Percentiles rank a stretch among this genome's conserved stretches.
Evolutionary conservation across 2,329 filamentous ascomycete species (phyloP).

Genomic region (Aspergillus pseudoviridinutans): DNA sequence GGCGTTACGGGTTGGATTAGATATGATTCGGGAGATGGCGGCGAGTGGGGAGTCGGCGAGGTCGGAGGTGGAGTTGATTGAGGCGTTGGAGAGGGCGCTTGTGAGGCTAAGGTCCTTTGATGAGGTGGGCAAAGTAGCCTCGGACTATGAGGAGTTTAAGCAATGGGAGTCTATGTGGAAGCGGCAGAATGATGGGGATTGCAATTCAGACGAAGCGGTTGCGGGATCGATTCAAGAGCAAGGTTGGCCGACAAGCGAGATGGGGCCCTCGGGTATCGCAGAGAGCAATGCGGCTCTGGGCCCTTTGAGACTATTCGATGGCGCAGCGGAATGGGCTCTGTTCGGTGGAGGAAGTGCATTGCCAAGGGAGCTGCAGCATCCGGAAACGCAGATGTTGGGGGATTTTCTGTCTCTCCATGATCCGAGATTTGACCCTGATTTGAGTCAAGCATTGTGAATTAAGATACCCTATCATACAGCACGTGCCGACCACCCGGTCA

Average conservation of each 20-base stretch:
- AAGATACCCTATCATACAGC: neutral
- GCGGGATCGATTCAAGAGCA: neutral
- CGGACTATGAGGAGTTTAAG: conserved; percentile 17
- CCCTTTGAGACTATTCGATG: conserved; percentile 2
- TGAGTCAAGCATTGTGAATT: neutral
- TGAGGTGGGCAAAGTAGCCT: neutral
- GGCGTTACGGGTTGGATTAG: conserved; percentile 22
- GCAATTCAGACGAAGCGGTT: neutral
- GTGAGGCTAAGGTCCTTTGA: conserved; percentile 11
- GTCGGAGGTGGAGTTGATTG: conserved; percentile 30
- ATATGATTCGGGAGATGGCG: conserved; percentile 31
- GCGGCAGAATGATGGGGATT: neutral
- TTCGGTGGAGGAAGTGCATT: conserved; percentile 11
- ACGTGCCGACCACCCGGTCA: neutral
- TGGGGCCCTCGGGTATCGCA: neutral
- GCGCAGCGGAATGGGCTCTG: conserved; percentile 10
- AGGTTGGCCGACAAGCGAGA: neutral
- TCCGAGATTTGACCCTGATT: neutral
- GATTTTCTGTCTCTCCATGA: conserved; percentile 12
- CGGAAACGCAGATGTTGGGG: conserved; percentile 18
- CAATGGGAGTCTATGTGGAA: conserved; percentile 15
- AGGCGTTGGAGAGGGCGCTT: conserved; percentile 26
- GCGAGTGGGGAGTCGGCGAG: conserved; percentile 27
- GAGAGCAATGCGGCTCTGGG: conserved; percentile 1
- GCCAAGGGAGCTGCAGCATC: conserved; percentile 13